A percentile compares a stretch with the other conserved stretches of the same genome.
phyloP scores from a whole-genome alignment of 1,284 basidiomycete species.

The Xerocomus minutiporus region DNA sequence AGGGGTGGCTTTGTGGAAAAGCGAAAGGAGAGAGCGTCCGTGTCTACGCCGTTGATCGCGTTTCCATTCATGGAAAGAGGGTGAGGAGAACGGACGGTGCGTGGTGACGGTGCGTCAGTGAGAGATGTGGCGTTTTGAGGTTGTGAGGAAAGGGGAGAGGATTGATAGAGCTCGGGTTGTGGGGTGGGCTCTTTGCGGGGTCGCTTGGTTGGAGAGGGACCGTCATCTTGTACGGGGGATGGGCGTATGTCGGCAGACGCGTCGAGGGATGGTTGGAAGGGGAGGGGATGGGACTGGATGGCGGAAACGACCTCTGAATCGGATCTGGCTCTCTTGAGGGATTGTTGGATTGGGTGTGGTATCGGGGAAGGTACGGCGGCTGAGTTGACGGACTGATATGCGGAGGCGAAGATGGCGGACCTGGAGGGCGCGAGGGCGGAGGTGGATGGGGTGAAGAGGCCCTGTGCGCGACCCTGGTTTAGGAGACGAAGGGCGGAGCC shows the following conservation, averaged over 20 bases:
- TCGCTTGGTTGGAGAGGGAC: constrained; percentile 63
- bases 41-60: constrained; percentile 32
- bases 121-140: constrained; percentile 14
- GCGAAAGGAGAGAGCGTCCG: constrained; percentile 46
- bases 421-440: constrained; percentile 42
- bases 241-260: constrained; percentile 44
- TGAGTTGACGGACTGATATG: constrained; percentile 41
- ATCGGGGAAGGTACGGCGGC: constrained; percentile 48
- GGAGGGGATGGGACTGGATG: constrained; percentile 19
- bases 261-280: constrained; percentile 36
- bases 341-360: constrained; percentile 46
- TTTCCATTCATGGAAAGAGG: constrained; percentile 34
- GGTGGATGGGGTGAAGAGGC: constrained; percentile 77
- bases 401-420: constrained; percentile 35
- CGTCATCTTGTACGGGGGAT: constrained; percentile 46
- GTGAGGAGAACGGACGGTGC: constrained; percentile 34
- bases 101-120: constrained; percentile 22
- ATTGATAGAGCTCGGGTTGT: constrained; percentile 23
- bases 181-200: constrained; percentile 52
- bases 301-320: constrained; percentile 38
- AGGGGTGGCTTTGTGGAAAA: constrained; percentile 66
- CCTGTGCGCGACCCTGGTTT: constrained; percentile 80
- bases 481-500: constrained; percentile 74
- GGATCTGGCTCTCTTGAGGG: constrained; percentile 46
- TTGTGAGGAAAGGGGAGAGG: constrained; percentile 16